Evolutionary conservation across 768 basidiomycete species (phyloP).

Genomic region (Mycena epipterygia): DNA sequence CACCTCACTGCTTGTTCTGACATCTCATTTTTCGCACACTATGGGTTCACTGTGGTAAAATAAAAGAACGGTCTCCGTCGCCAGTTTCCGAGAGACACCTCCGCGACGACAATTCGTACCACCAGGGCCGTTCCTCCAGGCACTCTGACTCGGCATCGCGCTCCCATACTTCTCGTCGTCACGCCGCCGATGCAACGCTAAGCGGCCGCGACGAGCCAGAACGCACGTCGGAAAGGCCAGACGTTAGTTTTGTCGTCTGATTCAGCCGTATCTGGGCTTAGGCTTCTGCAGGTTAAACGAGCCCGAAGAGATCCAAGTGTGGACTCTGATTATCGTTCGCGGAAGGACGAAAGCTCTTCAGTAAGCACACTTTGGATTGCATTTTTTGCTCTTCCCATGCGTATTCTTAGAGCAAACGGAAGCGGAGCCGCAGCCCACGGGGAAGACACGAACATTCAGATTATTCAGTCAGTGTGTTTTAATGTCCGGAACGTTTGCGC

Average conservation of each 20-base stretch:
- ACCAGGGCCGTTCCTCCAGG: not conserved
- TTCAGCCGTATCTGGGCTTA: not conserved
- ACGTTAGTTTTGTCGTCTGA: conserved; percentile 5
- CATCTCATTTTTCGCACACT: conserved; percentile 17
- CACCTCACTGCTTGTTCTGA: conserved; percentile 23
- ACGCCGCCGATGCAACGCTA: not conserved
- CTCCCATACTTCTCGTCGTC: conserved; percentile 6
- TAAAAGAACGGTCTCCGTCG: conserved; percentile 18
- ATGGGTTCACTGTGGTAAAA: conserved; percentile 9
- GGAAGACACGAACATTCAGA: not conserved
- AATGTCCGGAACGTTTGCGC: not conserved
- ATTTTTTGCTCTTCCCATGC: not conserved
- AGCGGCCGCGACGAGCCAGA: not conserved
- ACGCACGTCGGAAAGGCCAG: conserved; percentile 3
- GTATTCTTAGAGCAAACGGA: conserved; percentile 6
- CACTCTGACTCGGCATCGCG: conserved; percentile 15
- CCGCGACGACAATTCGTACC: conserved; percentile 2
- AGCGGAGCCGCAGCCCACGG: conserved; percentile 22
- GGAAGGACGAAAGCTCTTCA: conserved; percentile 10
- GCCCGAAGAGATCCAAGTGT: conserved; percentile 5
- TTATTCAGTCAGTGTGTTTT: conserved; percentile 14
- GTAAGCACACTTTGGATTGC: not conserved
- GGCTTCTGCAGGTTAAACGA: conserved; percentile 8
- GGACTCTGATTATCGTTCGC: conserved; percentile 21
- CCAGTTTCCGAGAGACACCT: conserved; percentile 14